These are phyloP conservation scores for Polytrichum commune DNA, from an alignment of 225 moss, liverwort and hornwort species.

Conservation along the genomic window DNA sequence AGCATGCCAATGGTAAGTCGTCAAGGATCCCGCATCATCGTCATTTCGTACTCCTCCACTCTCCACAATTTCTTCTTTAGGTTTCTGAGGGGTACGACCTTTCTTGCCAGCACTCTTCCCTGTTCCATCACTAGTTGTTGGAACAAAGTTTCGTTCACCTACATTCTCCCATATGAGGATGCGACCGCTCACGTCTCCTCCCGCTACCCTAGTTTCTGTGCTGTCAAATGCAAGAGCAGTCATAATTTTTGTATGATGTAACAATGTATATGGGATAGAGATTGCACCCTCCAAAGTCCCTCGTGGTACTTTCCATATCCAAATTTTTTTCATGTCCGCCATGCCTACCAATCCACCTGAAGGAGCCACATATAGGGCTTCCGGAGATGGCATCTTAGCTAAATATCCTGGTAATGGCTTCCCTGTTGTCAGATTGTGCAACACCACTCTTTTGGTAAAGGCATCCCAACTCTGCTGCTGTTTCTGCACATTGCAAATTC, in stretches of 20 bases:
- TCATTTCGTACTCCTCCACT: conserved; percentile 44
- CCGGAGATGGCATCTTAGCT: conserved; percentile 51
- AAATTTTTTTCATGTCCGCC: conserved; percentile 44
- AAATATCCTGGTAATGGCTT: conserved; percentile 50
- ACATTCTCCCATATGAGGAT: conserved; percentile 93
- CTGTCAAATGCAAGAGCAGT: conserved; percentile 58
- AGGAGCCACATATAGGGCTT: conserved; percentile 46
- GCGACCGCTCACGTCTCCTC: conserved; percentile 72
- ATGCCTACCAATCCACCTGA: conserved; percentile 72
- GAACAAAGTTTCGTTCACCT: conserved; percentile 54
- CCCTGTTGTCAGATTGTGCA: conserved; percentile 48
- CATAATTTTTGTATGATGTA: conserved; percentile 66
- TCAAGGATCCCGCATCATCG: conserved; percentile 73
- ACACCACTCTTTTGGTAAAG: conserved; percentile 41
- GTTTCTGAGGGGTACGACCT: neutral
- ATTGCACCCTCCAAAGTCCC: conserved; percentile 11
- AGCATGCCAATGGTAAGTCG: conserved; percentile 92
- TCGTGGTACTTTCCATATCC: conserved; percentile 74
- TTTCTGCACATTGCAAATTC: conserved; percentile 9
- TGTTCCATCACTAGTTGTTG: conserved; percentile 1
- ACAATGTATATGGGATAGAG: conserved; percentile 23
- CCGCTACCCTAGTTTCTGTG: conserved; percentile 69
- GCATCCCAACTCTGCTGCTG: conserved; percentile 4
- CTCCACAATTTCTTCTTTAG: neutral
- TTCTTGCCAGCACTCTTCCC: conserved; percentile 9